phyloP scores from a whole-genome alignment of 148 eudicot genomes.

The Silene uniflora region DNA sequence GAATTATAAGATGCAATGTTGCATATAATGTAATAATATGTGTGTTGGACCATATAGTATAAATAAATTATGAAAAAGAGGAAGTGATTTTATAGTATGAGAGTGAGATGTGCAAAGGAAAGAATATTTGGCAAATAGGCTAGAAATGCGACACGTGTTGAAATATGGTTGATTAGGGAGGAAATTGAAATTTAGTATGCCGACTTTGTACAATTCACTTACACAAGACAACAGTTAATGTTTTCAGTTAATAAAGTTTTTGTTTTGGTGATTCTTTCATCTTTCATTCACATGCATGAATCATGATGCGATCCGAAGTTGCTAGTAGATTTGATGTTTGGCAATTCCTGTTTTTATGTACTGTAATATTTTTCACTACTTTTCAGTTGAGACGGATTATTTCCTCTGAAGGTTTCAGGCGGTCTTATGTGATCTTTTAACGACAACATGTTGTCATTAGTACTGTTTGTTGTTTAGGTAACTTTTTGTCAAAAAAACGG shows the following conservation, averaged over 20 bases:
- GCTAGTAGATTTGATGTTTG: too few relatives aligned
- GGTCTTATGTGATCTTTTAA: too few relatives aligned
- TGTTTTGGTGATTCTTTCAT: neutral
- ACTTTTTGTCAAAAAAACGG: too few relatives aligned
- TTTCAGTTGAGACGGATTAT: too few relatives aligned
- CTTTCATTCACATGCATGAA: neutral
- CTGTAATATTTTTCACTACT: too few relatives aligned
- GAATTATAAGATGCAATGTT: constrained; percentile 1
- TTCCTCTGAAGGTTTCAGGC: too few relatives aligned
- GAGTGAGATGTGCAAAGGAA: neutral
- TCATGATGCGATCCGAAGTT: neutral
- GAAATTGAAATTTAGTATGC: neutral
- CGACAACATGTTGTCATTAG: too few relatives aligned
- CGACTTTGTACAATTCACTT: neutral
- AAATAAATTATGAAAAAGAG: constrained; percentile 16
- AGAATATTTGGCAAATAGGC: neutral
- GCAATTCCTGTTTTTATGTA: too few relatives aligned
- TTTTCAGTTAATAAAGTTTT: neutral
- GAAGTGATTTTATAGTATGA: constrained; percentile 7
- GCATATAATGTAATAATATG: neutral
- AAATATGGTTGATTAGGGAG: constrained; percentile 27
- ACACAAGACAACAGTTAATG: neutral
- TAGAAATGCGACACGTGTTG: constrained; percentile 39
- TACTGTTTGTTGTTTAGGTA: too few relatives aligned
- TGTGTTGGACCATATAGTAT: constrained; percentile 9